Conservation (phyloP, 306 rosid genomes). For the Lagenaria siceraria region DNA sequence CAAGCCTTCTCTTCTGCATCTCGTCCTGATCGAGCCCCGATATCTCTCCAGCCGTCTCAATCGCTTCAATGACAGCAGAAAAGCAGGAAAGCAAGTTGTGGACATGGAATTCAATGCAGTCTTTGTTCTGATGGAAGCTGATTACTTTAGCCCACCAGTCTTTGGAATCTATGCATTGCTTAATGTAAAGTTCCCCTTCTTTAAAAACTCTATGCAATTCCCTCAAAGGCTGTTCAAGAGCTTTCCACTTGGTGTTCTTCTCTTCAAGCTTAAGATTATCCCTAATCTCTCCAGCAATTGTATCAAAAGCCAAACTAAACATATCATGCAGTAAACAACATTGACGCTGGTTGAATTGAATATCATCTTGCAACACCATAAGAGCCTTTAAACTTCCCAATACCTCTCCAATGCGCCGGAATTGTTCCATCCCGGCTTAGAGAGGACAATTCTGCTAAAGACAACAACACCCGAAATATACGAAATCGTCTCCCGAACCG, state of each 20-base stretch:
- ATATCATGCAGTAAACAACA: slow-evolving; percentile 51
- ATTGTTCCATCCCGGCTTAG: slow-evolving; percentile 75
- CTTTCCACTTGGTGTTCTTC: slow-evolving; percentile 70
- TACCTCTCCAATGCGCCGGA: slow-evolving; percentile 95
- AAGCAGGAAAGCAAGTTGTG: slow-evolving; percentile 66
- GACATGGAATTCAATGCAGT: slow-evolving; percentile 60
- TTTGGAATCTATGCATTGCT: slow-evolving; percentile 51
- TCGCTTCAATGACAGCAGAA: slow-evolving; percentile 74
- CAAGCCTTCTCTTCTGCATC: slow-evolving; percentile 49
- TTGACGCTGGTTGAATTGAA: slow-evolving; percentile 57
- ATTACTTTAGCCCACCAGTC: slow-evolving; percentile 76
- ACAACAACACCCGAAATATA: neutral
- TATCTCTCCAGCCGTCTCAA: slow-evolving; percentile 60
- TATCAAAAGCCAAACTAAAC: slow-evolving; percentile 58
- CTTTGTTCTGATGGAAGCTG: slow-evolving; percentile 42
- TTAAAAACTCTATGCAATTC: slow-evolving; percentile 63
- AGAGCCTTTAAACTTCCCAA: slow-evolving; percentile 81
- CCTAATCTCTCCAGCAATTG: slow-evolving; percentile 62
- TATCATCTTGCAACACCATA: slow-evolving; percentile 67
- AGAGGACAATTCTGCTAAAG: neutral
- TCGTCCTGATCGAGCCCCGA: slow-evolving; percentile 61
- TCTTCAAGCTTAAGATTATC: slow-evolving; percentile 60
- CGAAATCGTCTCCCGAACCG: neutral
- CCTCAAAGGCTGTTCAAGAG: slow-evolving; percentile 60
- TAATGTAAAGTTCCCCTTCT: slow-evolving; percentile 68